These are phyloP conservation scores for Theileria annulata DNA, from an alignment of 169 alveolate genomes.

Conservation along the genomic window DNA sequence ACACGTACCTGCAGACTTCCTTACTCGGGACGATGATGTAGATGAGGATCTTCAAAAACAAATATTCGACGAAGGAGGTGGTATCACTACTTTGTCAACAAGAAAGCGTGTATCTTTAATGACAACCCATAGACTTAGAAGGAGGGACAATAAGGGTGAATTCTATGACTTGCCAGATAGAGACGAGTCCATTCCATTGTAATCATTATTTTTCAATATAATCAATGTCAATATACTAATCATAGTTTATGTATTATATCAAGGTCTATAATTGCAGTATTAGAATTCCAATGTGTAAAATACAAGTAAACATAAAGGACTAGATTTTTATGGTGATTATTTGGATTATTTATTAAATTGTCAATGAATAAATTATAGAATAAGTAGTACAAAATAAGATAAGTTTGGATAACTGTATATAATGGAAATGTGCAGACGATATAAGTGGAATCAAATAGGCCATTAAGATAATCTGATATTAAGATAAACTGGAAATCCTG, in stretches of 20 bases:
- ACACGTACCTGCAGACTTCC: slow-evolving; percentile 87
- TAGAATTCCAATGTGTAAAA: not conserved
- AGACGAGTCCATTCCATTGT: slow-evolving; percentile 68
- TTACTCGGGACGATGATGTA: slow-evolving; percentile 77
- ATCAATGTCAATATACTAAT: too few species aligned
- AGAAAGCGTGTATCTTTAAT: slow-evolving; percentile 29
- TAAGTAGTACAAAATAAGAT: not conserved
- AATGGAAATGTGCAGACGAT: not conserved
- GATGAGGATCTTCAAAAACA: slow-evolving; percentile 69
- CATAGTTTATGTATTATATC: too few species aligned
- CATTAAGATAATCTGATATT: too few species aligned
- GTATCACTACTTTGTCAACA: slow-evolving; percentile 59
- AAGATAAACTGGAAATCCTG: not conserved
- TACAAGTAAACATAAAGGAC: not conserved
- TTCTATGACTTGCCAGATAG: slow-evolving; percentile 76
- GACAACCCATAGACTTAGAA: slow-evolving; percentile 65
- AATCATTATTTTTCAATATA: not conserved
- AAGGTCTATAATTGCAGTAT: too few species aligned
- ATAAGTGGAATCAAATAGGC: not conserved
- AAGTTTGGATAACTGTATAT: not conserved
- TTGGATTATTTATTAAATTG: too few species aligned
- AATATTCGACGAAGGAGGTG: slow-evolving; percentile 76
- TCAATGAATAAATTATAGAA: too few species aligned
- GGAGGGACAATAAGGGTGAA: slow-evolving; percentile 75
- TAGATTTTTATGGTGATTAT: not conserved